Evolutionary conservation across 2,329 filamentous ascomycete genomes (phyloP).

Genomic region (Alternaria brassicae): DNA sequence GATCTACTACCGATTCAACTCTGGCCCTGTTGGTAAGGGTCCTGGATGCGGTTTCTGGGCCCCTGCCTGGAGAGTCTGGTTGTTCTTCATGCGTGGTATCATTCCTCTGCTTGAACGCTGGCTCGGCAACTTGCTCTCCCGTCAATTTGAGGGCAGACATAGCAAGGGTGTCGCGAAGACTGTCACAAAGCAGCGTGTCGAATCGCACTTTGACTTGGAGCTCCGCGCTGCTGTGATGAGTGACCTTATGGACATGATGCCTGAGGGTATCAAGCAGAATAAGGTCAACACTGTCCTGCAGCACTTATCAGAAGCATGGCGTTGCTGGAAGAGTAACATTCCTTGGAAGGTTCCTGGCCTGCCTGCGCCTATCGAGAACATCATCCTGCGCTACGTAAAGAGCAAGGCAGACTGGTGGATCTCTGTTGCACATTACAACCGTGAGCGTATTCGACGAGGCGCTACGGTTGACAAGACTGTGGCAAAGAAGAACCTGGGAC

Average conservation of each 20-base stretch:
- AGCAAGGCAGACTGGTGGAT: conserved; percentile 99
- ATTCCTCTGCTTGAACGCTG: conserved; percentile 96
- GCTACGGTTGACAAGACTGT: conserved; percentile 99
- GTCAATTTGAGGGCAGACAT: conserved; percentile 97
- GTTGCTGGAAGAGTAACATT: conserved; percentile 99
- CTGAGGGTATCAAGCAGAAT: conserved; percentile 98
- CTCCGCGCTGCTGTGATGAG: conserved; percentile 98
- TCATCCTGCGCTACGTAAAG: conserved; percentile 98
- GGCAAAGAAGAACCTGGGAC: conserved; percentile 97
- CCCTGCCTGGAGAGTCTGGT: conserved; percentile 97
- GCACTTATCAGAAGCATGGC: conserved; percentile 96
- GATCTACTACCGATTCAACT: conserved; percentile 99
- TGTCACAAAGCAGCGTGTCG: conserved; percentile 97
- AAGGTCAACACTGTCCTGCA: conserved; percentile 98
- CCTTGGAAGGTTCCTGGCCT: conserved; percentile 98
- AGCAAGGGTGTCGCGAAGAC: conserved; percentile 99
- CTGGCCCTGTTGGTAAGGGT: conserved; percentile 93
- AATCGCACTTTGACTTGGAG: conserved; percentile 97
- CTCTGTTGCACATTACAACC: conserved; percentile 97
- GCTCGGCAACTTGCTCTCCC: conserved; percentile 94
- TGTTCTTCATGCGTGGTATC: conserved; percentile 99
- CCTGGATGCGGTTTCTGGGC: conserved; percentile 99
- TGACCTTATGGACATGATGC: conserved; percentile 99
- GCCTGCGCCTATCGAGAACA: conserved; percentile 97
- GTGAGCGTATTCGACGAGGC: conserved; percentile 93